phyloP scores from a whole-genome alignment of 148 eudicot genomes.

The Talinum fruticosum region DNA sequence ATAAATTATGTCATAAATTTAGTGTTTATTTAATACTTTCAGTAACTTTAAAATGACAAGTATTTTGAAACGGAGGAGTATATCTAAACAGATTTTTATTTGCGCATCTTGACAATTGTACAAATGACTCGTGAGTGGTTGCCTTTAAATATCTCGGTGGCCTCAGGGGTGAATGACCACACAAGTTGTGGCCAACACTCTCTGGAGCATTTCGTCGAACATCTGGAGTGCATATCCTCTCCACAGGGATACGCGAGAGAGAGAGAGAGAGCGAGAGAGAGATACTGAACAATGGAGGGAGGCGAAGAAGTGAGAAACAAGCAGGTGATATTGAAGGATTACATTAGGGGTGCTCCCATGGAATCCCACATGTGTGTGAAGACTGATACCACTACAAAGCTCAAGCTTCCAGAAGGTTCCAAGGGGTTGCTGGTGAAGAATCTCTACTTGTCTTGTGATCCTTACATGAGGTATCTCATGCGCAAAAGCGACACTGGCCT shows the following conservation, averaged over 20 bases:
- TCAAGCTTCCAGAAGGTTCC: slow-evolving; percentile 29
- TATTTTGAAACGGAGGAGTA: too few relatives aligned
- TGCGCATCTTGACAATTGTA: too few relatives aligned
- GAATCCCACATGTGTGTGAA: slow-evolving; percentile 36
- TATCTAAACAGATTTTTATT: too few relatives aligned
- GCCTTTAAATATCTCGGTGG: too few relatives aligned
- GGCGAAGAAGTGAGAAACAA: slow-evolving; percentile 32
- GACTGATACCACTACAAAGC: slow-evolving; percentile 10
- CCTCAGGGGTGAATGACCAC: too few relatives aligned
- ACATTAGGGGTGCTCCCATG: slow-evolving; percentile 31
- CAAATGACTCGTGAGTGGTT: too few relatives aligned
- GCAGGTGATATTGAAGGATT: slow-evolving; percentile 31
- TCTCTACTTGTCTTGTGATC: slow-evolving; percentile 53
- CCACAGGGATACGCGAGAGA: neutral
- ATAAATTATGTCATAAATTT: too few relatives aligned
- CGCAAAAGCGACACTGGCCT: slow-evolving; percentile 8
- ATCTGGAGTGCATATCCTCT: neutral
- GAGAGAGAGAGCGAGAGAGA: too few relatives aligned
- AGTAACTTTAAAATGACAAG: too few relatives aligned
- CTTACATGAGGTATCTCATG: slow-evolving; percentile 41
- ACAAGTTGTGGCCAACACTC: neutral
- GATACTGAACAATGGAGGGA: slow-evolving; percentile 5
- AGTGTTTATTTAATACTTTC: too few relatives aligned
- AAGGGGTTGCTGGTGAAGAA: slow-evolving; percentile 43
- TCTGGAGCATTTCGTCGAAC: neutral